A percentile compares a stretch with the other conserved stretches of the same genome.
Conservation (phyloP, 2,329 filamentous ascomycete species). For the Alternaria brassicicola region DNA sequence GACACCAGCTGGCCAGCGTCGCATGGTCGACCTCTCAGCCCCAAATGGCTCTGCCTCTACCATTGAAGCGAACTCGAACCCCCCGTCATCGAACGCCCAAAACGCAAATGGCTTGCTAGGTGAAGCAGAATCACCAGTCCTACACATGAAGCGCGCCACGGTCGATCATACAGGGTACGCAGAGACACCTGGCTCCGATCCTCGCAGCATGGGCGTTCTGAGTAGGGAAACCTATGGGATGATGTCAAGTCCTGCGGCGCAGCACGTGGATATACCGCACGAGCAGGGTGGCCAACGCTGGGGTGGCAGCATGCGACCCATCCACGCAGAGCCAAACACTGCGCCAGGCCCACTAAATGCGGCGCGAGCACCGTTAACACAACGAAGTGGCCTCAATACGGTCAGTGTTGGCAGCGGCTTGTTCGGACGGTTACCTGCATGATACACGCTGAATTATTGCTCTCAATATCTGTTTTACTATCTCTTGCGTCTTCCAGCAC, state of each 20-base stretch:
- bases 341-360: slow-evolving; percentile 29
- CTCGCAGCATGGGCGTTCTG: slow-evolving; percentile 31
- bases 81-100: slow-evolving; percentile 43
- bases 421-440: slow-evolving; percentile 36
- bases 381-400: slow-evolving; percentile 39
- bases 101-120: slow-evolving; percentile 34
- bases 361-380: slow-evolving; percentile 31
- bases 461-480: slow-evolving; percentile 11
- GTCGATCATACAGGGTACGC: slow-evolving; percentile 33
- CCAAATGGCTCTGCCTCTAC: slow-evolving; percentile 50
- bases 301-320: slow-evolving; percentile 25
- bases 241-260: slow-evolving; percentile 39
- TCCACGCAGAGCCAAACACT: slow-evolving; percentile 20
- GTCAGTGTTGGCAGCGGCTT: slow-evolving; percentile 42
- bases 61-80: slow-evolving; percentile 49
- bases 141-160: slow-evolving; percentile 48
- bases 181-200: slow-evolving; percentile 36
- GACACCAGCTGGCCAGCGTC: slow-evolving; percentile 46
- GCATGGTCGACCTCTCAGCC: slow-evolving; percentile 42
- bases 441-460: background rate
- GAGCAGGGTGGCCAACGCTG: slow-evolving; percentile 37
- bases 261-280: slow-evolving; percentile 33
- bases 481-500: background rate
- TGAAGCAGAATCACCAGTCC: slow-evolving; percentile 47
- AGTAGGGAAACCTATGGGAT: slow-evolving; percentile 38